A percentile compares a stretch with the other conserved stretches of the same genome.
These are phyloP conservation scores for Claviceps pazoutovae DNA, from an alignment of 2,329 filamentous ascomycete species.

Conservation along the genomic window DNA sequence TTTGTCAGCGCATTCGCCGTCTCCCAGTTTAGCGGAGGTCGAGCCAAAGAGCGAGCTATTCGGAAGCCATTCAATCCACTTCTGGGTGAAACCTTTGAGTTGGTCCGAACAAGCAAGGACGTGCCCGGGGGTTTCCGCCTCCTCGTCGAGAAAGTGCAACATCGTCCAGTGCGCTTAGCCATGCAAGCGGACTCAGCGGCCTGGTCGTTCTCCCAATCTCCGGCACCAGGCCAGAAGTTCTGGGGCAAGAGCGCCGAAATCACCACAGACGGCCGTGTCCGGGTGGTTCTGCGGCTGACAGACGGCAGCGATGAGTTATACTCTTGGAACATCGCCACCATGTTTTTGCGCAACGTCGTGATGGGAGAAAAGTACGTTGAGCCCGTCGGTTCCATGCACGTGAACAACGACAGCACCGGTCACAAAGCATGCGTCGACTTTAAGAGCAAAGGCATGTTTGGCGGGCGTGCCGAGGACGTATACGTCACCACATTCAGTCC, in stretches of 20 bases:
- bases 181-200: conserved; percentile 77
- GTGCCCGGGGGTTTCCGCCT: conserved; percentile 65
- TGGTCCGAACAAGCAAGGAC: conserved; percentile 71
- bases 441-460: conserved; percentile 93
- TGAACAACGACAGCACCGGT: conserved; percentile 72
- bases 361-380: conserved; percentile 98
- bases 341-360: conserved; percentile 89
- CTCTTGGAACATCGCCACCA: conserved; percentile 77
- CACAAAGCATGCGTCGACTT: conserved; percentile 80
- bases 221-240: conserved; percentile 87
- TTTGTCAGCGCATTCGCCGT: conserved; percentile 85
- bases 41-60: conserved; percentile 80
- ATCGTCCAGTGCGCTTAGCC: conserved; percentile 82
- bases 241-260: conserved; percentile 96
- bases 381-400: conserved; percentile 78
- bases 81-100: conserved; percentile 88
- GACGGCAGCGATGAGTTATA: conserved; percentile 67
- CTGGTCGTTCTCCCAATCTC: conserved; percentile 81
- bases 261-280: conserved; percentile 76
- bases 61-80: conserved; percentile 97
- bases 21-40: conserved; percentile 66
- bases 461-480: conserved; percentile 84
- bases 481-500: conserved; percentile 57
- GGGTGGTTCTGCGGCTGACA: conserved; percentile 53
- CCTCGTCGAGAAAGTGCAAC: conserved; percentile 88